Evolutionary conservation across 2,329 filamentous ascomycete genomes (phyloP).

Genomic region (Polychaeton citri): DNA sequence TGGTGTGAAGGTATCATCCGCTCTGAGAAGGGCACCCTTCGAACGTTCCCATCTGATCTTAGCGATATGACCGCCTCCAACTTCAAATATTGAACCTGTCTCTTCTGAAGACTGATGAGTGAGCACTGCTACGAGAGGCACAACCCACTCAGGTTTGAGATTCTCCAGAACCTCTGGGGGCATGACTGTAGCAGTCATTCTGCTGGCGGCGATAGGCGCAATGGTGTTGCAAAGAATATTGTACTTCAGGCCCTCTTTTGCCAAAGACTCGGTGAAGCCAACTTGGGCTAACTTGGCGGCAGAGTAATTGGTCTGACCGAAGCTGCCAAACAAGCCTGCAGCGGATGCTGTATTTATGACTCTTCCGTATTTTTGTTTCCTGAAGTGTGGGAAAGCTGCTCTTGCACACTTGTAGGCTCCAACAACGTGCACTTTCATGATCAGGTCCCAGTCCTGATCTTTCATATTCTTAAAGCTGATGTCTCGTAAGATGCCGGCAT

Average conservation of each 20-base stretch:
- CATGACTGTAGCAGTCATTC: conserved; percentile 94
- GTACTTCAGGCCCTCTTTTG: conserved; percentile 95
- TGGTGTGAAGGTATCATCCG: conserved; percentile 77
- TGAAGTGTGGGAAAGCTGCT: conserved; percentile 94
- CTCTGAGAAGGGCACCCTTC: conserved; percentile 75
- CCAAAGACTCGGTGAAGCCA: conserved; percentile 93
- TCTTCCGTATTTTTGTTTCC: conserved; percentile 96
- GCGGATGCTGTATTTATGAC: conserved; percentile 97
- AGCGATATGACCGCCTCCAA: conserved; percentile 79
- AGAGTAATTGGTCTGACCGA: conserved; percentile 93
- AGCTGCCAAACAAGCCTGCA: conserved; percentile 87
- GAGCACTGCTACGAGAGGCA: conserved; percentile 79
- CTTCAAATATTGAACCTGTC: conserved; percentile 84
- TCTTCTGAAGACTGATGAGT: conserved; percentile 81
- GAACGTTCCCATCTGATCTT: conserved; percentile 95
- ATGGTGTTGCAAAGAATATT: conserved; percentile 95
- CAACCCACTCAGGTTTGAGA: conserved; percentile 87
- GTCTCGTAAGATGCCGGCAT: conserved; percentile 89
- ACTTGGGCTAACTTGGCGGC: conserved; percentile 92
- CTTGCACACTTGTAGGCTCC: conserved; percentile 91
- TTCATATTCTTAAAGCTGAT: conserved; percentile 98
- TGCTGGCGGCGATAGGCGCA: conserved; percentile 84
- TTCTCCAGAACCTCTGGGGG: conserved; percentile 78
- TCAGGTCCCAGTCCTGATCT: conserved; percentile 91
- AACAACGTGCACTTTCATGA: conserved; percentile 82